Conservation (phyloP, 2,329 filamentous ascomycete species). For the Penicillium rolfsii region DNA sequence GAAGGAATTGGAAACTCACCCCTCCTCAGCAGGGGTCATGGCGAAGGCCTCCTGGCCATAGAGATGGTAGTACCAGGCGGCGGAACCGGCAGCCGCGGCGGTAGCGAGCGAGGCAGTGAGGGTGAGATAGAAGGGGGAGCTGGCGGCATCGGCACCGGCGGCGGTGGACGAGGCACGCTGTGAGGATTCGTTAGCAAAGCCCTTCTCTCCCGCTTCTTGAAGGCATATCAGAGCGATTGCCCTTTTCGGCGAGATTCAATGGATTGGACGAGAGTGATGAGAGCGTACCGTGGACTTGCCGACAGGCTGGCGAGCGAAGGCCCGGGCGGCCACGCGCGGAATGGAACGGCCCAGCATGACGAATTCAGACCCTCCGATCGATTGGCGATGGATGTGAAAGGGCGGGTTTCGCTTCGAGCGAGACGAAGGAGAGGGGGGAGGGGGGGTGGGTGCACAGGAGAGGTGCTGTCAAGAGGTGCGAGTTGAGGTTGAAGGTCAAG, state of each 20-base stretch:
- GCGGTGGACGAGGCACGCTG: constrained; percentile 71
- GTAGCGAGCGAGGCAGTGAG: constrained; percentile 85
- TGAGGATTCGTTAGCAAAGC: constrained; percentile 42
- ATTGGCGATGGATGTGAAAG: constrained; percentile 33
- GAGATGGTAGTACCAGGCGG: constrained; percentile 96
- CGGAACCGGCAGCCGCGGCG: constrained; percentile 80
- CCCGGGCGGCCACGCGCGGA: constrained; percentile 84
- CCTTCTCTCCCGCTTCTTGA: constrained; percentile 36
- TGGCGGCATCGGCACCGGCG: constrained; percentile 68
- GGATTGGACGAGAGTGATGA: constrained; percentile 41
- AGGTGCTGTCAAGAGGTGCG: constrained; percentile 31
- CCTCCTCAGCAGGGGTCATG: constrained; percentile 93
- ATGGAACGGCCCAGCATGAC: constrained; percentile 91
- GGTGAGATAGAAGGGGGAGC: constrained; percentile 80
- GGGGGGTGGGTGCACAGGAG: constrained; percentile 34
- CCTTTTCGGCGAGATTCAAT: constrained; percentile 35
- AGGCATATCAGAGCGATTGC: constrained; percentile 32
- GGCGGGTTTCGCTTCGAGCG: constrained; percentile 37
- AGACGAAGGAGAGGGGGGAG: constrained; percentile 35
- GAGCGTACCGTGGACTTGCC: constrained; percentile 75
- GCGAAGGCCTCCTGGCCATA: constrained; percentile 88
- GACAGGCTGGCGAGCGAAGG: constrained; percentile 73
- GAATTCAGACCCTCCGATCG: constrained; percentile 44
- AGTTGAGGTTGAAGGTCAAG: constrained; percentile 43
- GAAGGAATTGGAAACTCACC: constrained; percentile 66